Base-by-base conservation (phyloP, 192 early-diverging fungal genomes). In the Coemansia erecta region DNA sequence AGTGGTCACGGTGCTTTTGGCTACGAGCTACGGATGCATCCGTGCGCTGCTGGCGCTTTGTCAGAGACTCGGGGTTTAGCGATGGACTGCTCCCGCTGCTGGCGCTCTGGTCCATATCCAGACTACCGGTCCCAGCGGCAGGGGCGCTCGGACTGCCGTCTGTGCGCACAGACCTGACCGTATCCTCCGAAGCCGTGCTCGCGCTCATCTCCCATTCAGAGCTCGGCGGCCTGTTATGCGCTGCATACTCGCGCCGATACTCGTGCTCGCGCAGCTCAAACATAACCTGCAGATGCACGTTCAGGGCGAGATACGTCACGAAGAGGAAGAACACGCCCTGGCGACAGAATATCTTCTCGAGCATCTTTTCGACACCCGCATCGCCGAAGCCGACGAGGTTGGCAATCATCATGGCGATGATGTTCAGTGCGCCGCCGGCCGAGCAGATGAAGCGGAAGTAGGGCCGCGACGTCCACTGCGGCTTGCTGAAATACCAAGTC, bases 361-460 rank as follows among this genome's bases (percentile, higher is more conserved):
- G 57, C 84, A 96, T 89, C 46, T 82, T 80, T 50, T 82, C 81
- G 37, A 93, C 85, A 6, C 94, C 93, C 49, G 92, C 94, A 18
- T 94, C 76, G 1, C 95, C 95, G 53, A 98, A 99, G 3, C 97
- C 97, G n/a, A 99, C 90, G 41, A 99, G 66, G 65, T 99, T 99
- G 7, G 91, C 97, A 50, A 85, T 76, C 87, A 98, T 95, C 97
- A 98, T 97, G 61, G 89, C 75, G 17, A 90, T 66, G n/a, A 99
- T 92, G 68, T 97, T 97, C 14, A 85, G 53, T 3, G 90, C 87
- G 15, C 84, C 92, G 37, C 93, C 97, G 5, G 84, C 6, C 0
- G 89, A 94, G 66, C 92, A 91, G 10, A 95, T n/a, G 56, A 88
- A 82, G 0, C 92, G 83, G 61, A 88, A 94, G 50, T 86, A 85